A percentile compares a stretch with the other conserved stretches of the same genome.
Conservation (phyloP, 768 basidiomycete species). For the Lyophyllum decastes region DNA sequence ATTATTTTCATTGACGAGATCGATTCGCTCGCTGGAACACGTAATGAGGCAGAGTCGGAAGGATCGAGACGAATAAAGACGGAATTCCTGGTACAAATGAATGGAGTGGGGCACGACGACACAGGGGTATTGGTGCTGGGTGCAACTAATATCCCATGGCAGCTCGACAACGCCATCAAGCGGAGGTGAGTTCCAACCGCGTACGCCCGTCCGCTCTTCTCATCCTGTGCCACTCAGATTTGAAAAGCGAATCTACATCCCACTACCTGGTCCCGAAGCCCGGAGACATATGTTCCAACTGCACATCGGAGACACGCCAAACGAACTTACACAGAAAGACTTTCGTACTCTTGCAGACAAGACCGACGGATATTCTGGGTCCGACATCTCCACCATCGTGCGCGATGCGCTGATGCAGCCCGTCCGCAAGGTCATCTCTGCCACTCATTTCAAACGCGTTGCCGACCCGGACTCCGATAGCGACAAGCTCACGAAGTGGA, state of each 20-base stretch:
- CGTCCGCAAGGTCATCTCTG: slow-evolving; percentile 91
- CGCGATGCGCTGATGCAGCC: slow-evolving; percentile 99
- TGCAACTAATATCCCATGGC: slow-evolving; percentile 99
- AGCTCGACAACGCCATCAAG: slow-evolving; percentile 96
- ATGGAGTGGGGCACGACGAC: slow-evolving; percentile 97
- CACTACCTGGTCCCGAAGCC: slow-evolving; percentile 91
- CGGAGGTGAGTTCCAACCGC: slow-evolving; percentile 59
- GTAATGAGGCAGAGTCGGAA: slow-evolving; percentile 97
- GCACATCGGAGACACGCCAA: slow-evolving; percentile 92
- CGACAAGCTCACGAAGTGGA: slow-evolving; percentile 60
- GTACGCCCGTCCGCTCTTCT: not conserved
- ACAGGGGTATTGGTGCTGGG: slow-evolving; percentile 95
- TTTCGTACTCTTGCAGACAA: slow-evolving; percentile 78
- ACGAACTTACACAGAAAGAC: slow-evolving; percentile 76
- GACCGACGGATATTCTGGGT: slow-evolving; percentile 95
- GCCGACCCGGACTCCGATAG: slow-evolving; percentile 27
- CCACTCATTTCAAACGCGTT: slow-evolving; percentile 89
- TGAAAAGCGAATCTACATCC: slow-evolving; percentile 98
- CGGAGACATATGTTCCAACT: slow-evolving; percentile 96
- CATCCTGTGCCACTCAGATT: slow-evolving; percentile 51
- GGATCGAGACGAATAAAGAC: slow-evolving; percentile 98
- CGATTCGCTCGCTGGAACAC: slow-evolving; percentile 91
- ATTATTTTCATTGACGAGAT: slow-evolving; percentile 99
- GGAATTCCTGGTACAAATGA: slow-evolving; percentile 97
- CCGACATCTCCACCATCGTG: slow-evolving; percentile 92